Evolutionary conservation across 2,329 filamentous ascomycete genomes (phyloP), one percentile per base, ranked within the genome.

Genomic region (Xylaria sp.): DNA sequence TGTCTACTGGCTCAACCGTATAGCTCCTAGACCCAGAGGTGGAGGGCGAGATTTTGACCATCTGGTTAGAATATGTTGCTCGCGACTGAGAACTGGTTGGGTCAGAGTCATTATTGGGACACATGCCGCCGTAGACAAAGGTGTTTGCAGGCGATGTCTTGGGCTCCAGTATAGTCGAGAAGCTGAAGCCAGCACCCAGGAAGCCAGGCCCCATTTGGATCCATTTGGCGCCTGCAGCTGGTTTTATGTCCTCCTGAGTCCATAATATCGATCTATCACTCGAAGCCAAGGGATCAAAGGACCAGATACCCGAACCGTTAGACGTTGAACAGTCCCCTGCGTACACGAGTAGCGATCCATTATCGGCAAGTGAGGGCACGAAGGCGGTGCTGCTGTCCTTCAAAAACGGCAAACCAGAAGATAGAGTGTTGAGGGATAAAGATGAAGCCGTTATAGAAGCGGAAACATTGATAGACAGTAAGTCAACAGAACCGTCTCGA

Each of bases 51-150:
- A 94, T 75, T 25, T 83, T 85, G 59, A 92, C 76, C 90, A 97
- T 93, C 19, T 83, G 79, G 71, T 92, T 92, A 1, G 92, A 93
- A 75, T 97, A 98, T 40, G 87, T 85, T 10, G 90, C 92, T 9
- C 81, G 75, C 1, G 84, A 83, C 63, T 91, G 85, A 89, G 92
- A 93, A 17, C 77, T 75, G 1, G 75, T 71, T 1, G 72, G 68
- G 29, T 81, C 80, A 6, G 77, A 71, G 17, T 76, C 72, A 19
- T 79, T 75, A n/a, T 75, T 72, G 7, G 90, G 89, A 71, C 94
- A 98, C 92, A 97, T 96, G 68, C 94, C 94, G 35, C 93, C 94
- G 75, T 96, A 97, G 6, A 89, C 79, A 72, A 93, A 96, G 19
- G 90, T 77, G 10, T 81, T 81, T 0, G 86, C 83, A 43, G 81